Conservation (phyloP, 306 rosid species). For the Acacia melanoxylon region DNA sequence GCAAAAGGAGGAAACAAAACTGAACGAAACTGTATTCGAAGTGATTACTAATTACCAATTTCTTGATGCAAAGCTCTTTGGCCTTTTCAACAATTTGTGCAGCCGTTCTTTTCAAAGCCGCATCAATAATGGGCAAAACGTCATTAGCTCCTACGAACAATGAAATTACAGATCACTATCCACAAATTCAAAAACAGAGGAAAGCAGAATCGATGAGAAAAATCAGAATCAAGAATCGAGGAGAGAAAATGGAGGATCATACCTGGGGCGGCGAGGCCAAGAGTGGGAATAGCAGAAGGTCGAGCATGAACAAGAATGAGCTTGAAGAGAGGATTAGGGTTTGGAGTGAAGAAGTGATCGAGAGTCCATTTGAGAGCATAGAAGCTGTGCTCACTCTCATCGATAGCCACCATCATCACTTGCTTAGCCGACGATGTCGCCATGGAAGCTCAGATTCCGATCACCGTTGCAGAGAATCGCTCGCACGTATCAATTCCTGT, state of each 20-base stretch:
- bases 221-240: background rate
- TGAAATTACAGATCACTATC: background rate
- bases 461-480: background rate
- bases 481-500: background rate
- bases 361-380: background rate
- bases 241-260: background rate
- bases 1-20: background rate
- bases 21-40: background rate
- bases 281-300: constrained; percentile 44
- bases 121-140: constrained; percentile 53
- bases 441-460: background rate
- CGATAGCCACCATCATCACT: background rate
- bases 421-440: background rate
- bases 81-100: constrained; percentile 44
- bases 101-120: constrained; percentile 48
- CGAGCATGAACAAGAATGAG: constrained; percentile 64
- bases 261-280: constrained; percentile 74
- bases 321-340: background rate
- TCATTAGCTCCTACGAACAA: constrained; percentile 49
- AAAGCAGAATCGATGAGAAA: background rate
- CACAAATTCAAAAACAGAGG: background rate
- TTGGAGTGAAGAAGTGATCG: background rate
- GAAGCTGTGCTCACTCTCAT: background rate
- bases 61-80: constrained; percentile 42
- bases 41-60: constrained; percentile 45